Evolutionary conservation across 1,284 basidiomycete genomes (phyloP).

Genomic region (Taiwanofungus camphoratus): DNA sequence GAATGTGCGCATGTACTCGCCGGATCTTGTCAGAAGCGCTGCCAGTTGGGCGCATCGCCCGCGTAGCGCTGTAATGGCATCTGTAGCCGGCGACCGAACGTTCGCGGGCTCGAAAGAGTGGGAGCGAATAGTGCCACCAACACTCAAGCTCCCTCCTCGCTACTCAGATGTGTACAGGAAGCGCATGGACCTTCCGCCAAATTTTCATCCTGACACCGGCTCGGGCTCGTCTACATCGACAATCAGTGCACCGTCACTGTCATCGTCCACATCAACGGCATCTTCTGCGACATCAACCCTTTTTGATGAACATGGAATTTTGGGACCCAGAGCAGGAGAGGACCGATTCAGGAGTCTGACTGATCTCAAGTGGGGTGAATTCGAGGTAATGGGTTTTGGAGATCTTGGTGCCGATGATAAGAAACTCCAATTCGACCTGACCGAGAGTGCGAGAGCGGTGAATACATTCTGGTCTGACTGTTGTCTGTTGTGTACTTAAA

Average conservation of each 20-base stretch:
- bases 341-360: slow-evolving; percentile 76
- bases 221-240: slow-evolving; percentile 21
- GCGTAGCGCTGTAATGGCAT: slow-evolving; percentile 22
- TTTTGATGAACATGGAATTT: slow-evolving; percentile 28
- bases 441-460: slow-evolving; percentile 77
- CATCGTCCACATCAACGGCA: slow-evolving; percentile 26
- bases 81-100: slow-evolving; percentile 33
- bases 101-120: slow-evolving; percentile 63
- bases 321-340: slow-evolving; percentile 37
- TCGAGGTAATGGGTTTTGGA: slow-evolving; percentile 77
- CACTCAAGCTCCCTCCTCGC: slow-evolving; percentile 46
- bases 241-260: slow-evolving; percentile 23
- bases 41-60: slow-evolving; percentile 60
- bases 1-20: slow-evolving; percentile 78
- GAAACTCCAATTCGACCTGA: slow-evolving; percentile 82
- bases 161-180: slow-evolving; percentile 71
- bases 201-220: slow-evolving; percentile 50
- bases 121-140: slow-evolving; percentile 58
- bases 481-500: not conserved
- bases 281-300: slow-evolving; percentile 27
- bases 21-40: slow-evolving; percentile 70
- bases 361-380: slow-evolving; percentile 85
- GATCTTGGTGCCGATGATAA: slow-evolving; percentile 46
- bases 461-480: slow-evolving; percentile 24
- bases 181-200: slow-evolving; percentile 57